These are phyloP conservation scores for Neohortaea acidophila DNA, from an alignment of 495 filamentous ascomycete species.

Conservation along the genomic window DNA sequence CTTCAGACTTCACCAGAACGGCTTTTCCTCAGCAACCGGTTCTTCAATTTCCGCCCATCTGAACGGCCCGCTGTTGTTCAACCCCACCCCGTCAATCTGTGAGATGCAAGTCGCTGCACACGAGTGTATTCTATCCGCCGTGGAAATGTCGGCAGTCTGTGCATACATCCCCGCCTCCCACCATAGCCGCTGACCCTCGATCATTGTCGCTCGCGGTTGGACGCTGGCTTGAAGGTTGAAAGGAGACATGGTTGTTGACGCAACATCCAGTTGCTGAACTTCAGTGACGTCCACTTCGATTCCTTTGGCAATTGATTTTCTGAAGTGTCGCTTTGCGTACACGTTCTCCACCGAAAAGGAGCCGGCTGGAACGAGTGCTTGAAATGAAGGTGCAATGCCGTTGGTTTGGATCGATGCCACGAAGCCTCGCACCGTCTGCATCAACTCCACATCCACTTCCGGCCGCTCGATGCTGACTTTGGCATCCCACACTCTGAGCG, in stretches of 20 bases:
- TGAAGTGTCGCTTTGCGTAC: slow-evolving; percentile 3
- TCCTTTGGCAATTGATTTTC: background rate
- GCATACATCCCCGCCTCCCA: slow-evolving; percentile 21
- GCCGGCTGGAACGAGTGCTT: background rate
- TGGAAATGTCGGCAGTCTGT: background rate
- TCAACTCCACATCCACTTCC: background rate
- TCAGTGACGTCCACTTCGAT: slow-evolving; percentile 29
- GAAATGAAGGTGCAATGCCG: slow-evolving; percentile 1
- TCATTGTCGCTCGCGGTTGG: slow-evolving; percentile 19
- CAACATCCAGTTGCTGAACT: slow-evolving; percentile 27
- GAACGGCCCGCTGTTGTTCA: background rate
- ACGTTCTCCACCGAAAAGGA: slow-evolving; percentile 3
- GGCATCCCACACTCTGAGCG: slow-evolving; percentile 35
- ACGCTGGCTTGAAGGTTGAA: slow-evolving; percentile 3
- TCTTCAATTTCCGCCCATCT: background rate
- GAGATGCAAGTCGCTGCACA: too few species aligned
- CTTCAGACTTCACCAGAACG: background rate
- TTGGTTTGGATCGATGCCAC: slow-evolving; percentile 2
- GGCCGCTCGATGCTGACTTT: slow-evolving; percentile 18
- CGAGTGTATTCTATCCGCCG: background rate
- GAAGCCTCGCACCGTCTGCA: background rate
- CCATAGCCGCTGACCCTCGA: slow-evolving; percentile 28
- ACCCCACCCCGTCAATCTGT: slow-evolving; percentile 1
- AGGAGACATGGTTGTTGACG: background rate
- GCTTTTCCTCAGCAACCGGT: background rate